phyloP scores from a whole-genome alignment of 306 rosid genomes.

The Abrus pulchellus region DNA sequence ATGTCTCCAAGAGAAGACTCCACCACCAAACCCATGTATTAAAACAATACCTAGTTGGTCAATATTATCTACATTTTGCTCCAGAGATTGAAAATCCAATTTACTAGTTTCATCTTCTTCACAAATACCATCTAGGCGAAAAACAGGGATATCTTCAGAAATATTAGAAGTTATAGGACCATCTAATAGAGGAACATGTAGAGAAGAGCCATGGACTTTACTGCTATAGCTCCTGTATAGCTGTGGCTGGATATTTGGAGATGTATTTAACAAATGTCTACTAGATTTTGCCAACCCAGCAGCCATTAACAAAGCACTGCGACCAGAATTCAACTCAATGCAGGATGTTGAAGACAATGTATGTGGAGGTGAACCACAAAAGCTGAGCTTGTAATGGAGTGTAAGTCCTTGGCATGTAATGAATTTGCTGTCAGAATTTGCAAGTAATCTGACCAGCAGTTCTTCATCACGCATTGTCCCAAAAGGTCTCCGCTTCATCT shows the following conservation, averaged over 20 bases:
- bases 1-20: constrained; percentile 98
- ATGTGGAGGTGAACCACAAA: constrained; percentile 77
- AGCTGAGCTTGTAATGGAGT: constrained; percentile 85
- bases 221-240: constrained; percentile 85
- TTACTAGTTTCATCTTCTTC: constrained; percentile 64
- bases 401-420: constrained; percentile 75
- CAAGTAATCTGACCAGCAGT: constrained; percentile 73
- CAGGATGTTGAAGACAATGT: constrained; percentile 65
- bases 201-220: constrained; percentile 78
- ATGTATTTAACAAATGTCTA: constrained; percentile 57
- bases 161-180: constrained; percentile 54
- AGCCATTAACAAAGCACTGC: constrained; percentile 54
- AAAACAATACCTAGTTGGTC: constrained; percentile 77
- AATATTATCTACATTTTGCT: constrained; percentile 53
- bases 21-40: constrained; percentile 97
- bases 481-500: constrained; percentile 76
- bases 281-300: constrained; percentile 67
- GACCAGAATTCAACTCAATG: constrained; percentile 57
- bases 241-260: constrained; percentile 65
- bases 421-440: constrained; percentile 82
- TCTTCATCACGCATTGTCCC: constrained; percentile 73
- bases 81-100: constrained; percentile 50
- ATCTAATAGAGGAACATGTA: constrained; percentile 80
- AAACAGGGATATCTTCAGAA: constrained; percentile 78
- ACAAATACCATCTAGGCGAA: constrained; percentile 65